Evolutionary conservation across 2,329 filamentous ascomycete species (phyloP).

Genomic region (Dothidotthia symphoricarpi): DNA sequence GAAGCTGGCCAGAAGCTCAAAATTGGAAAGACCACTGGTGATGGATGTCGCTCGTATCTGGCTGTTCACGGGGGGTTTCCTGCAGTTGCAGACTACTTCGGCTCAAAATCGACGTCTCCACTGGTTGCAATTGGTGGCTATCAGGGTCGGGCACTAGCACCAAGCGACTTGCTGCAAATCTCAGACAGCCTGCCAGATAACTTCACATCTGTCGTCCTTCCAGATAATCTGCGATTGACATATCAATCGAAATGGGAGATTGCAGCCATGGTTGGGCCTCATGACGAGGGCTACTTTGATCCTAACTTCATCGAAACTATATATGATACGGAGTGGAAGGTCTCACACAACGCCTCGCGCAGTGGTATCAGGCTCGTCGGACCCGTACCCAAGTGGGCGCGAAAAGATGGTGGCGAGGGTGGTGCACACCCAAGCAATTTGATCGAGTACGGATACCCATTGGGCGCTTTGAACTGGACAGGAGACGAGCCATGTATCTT

Average conservation of each 20-base stretch:
- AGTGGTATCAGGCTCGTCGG: constrained; percentile 61
- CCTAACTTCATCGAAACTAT: constrained; percentile 57
- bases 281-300: constrained; percentile 55
- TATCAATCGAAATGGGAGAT: constrained; percentile 55
- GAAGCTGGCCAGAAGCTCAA: constrained; percentile 53
- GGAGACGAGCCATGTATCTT: constrained; percentile 63
- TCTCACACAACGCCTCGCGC: constrained; percentile 61
- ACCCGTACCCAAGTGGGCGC: constrained; percentile 58
- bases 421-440: constrained; percentile 62
- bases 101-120: constrained; percentile 59
- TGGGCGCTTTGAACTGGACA: constrained; percentile 60
- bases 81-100: constrained; percentile 56
- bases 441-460: constrained; percentile 55
- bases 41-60: constrained; percentile 59
- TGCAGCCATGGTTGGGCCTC: constrained; percentile 56
- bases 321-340: constrained; percentile 58
- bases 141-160: constrained; percentile 56
- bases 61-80: constrained; percentile 58
- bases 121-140: constrained; percentile 59
- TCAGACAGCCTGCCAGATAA: constrained; percentile 40
- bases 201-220: constrained; percentile 39
- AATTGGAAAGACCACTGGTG: constrained; percentile 54
- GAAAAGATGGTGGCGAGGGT: constrained; percentile 61
- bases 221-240: constrained; percentile 48
- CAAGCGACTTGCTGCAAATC: constrained; percentile 55